Percentiles rank a stretch among this genome's conserved stretches.
phyloP scores from a whole-genome alignment of 2,329 filamentous ascomycete species.

The Dryadomyces quercivorus region DNA sequence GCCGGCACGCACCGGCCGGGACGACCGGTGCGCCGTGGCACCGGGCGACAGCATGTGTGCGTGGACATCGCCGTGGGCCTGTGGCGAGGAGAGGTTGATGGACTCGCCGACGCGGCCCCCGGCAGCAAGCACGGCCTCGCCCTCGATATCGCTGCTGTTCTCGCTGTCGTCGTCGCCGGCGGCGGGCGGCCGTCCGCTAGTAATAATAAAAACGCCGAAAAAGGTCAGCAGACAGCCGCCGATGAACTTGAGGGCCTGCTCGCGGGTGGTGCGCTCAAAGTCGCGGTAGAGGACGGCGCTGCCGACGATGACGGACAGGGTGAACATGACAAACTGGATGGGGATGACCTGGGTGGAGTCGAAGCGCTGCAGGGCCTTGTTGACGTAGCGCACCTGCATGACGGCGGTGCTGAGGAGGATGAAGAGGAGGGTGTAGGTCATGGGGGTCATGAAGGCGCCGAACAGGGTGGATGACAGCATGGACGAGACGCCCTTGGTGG shows the following conservation, averaged over 20 bases:
- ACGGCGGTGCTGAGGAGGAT: conserved; percentile 75
- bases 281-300: conserved; percentile 90
- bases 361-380: conserved; percentile 76
- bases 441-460: conserved; percentile 78
- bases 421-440: conserved; percentile 76
- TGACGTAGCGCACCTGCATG: conserved; percentile 96
- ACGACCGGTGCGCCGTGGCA: conserved; percentile 22
- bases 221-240: conserved; percentile 89
- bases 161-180: conserved; percentile 42
- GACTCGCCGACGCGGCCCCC: conserved; percentile 40
- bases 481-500: conserved; percentile 92
- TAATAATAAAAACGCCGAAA: conserved; percentile 93
- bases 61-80: not conserved
- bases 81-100: conserved; percentile 36
- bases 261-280: conserved; percentile 68
- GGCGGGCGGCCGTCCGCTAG: conserved; percentile 57
- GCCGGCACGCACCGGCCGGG: conserved; percentile 31
- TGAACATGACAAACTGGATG: conserved; percentile 95
- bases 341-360: conserved; percentile 97
- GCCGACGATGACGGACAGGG: conserved; percentile 85
- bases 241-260: conserved; percentile 72
- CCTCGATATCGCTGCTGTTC: conserved; percentile 46
- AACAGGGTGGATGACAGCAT: conserved; percentile 85
- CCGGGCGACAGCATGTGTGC: not conserved
- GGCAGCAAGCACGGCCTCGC: conserved; percentile 22